These are phyloP conservation scores for Debaryomyces maramus DNA, from an alignment of 805 yeast species.

Conservation along the genomic window DNA sequence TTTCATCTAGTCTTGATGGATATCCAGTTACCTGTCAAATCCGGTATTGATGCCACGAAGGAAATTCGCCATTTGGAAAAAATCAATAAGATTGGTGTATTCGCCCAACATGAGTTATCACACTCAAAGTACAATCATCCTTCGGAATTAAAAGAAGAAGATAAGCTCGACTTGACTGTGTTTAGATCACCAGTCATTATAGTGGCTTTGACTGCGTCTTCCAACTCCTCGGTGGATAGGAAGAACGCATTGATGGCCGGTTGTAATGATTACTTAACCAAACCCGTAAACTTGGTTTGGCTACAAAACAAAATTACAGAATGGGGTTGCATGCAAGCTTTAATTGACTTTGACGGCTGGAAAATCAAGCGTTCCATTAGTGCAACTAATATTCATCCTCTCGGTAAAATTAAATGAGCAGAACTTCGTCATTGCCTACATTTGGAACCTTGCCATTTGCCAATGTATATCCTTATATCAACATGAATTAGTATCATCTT, in stretches of 20 bases:
- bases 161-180: slow-evolving; percentile 56
- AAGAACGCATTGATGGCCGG: slow-evolving; percentile 95
- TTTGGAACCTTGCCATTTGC: too few species aligned
- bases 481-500: too few species aligned
- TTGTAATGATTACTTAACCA: slow-evolving; percentile 93
- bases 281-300: slow-evolving; percentile 95
- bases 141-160: slow-evolving; percentile 39
- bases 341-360: slow-evolving; percentile 95
- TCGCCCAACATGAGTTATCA: slow-evolving; percentile 40
- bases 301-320: slow-evolving; percentile 88
- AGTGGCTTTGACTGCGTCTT: slow-evolving; percentile 94
- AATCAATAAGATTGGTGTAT: slow-evolving; percentile 74
- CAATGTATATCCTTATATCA: too few species aligned
- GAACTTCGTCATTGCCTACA: too few species aligned
- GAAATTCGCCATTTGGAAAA: slow-evolving; percentile 86
- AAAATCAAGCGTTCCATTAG: slow-evolving; percentile 31
- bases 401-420: too few species aligned
- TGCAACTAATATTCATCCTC: too few species aligned
- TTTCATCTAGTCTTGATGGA: slow-evolving; percentile 95
- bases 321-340: slow-evolving; percentile 99
- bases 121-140: slow-evolving; percentile 21
- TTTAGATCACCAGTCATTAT: slow-evolving; percentile 95
- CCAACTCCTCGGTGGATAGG: slow-evolving; percentile 74
- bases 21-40: slow-evolving; percentile 91
- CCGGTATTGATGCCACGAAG: slow-evolving; percentile 93